Evolutionary conservation across 306 rosid species (phyloP).

Genomic region (Quercus robur): DNA sequence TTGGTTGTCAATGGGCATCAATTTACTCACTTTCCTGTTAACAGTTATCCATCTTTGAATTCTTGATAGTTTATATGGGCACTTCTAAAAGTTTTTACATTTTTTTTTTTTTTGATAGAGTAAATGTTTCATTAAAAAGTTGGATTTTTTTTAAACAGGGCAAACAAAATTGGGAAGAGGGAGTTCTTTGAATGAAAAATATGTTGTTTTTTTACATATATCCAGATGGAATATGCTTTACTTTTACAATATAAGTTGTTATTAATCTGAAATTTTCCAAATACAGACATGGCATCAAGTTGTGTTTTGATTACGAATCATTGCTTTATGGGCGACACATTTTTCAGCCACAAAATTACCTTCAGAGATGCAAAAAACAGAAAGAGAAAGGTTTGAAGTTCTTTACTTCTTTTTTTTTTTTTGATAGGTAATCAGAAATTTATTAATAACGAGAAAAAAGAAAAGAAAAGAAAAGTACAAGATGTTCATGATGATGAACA

Average conservation of each 20-base stretch:
- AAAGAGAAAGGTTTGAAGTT: slow-evolving; percentile 49
- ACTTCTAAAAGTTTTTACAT: too few species aligned
- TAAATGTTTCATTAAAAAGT: too few species aligned
- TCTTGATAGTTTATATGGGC: too few species aligned
- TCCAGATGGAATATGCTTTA: neutral
- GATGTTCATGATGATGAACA: too few species aligned
- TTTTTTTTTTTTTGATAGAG: too few species aligned
- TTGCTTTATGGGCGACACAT: slow-evolving; percentile 49
- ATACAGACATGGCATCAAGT: slow-evolving; percentile 55
- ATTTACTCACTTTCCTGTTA: too few species aligned
- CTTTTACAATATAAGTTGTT: neutral
- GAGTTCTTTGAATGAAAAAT: neutral
- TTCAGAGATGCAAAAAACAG: slow-evolving; percentile 30
- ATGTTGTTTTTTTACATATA: neutral
- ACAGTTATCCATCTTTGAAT: too few species aligned
- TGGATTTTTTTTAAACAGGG: neutral
- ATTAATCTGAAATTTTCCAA: slow-evolving; percentile 11
- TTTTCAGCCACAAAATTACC: slow-evolving; percentile 51
- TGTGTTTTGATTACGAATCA: slow-evolving; percentile 43
- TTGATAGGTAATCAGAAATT: too few species aligned
- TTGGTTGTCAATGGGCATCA: too few species aligned
- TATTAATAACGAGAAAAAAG: too few species aligned
- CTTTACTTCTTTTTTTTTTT: neutral
- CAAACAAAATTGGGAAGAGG: too few species aligned
- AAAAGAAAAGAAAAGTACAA: too few species aligned